Evolutionary conservation across 148 eudicot genomes (phyloP).

Genomic region (Talinum fruticosum): DNA sequence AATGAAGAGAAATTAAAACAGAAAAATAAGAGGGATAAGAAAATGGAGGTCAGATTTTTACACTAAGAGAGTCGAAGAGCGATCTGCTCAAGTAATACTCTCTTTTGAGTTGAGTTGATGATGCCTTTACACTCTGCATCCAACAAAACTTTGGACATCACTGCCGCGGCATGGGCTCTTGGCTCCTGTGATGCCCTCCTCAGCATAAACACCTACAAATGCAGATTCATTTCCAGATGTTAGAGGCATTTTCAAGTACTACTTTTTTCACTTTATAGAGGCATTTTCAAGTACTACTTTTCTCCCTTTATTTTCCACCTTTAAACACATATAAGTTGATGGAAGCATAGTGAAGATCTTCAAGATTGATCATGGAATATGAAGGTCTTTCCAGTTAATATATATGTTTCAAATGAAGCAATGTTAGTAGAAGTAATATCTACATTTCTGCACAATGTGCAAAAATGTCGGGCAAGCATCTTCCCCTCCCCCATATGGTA

Average conservation of each 20-base stretch:
- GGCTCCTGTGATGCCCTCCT: constrained; percentile 71
- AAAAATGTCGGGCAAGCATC: too few relatives aligned
- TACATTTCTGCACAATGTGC: too few relatives aligned
- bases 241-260: neutral
- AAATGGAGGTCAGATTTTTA: neutral
- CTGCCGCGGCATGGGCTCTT: constrained; percentile 71
- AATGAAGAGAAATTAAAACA: neutral
- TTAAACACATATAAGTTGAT: too few relatives aligned
- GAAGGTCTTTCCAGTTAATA: too few relatives aligned
- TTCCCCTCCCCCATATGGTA: too few relatives aligned
- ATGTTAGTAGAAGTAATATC: too few relatives aligned
- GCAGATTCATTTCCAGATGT: constrained; percentile 6
- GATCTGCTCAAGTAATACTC: constrained; percentile 60
- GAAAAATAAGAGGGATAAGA: neutral
- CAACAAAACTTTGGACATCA: constrained; percentile 74
- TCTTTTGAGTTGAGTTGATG: constrained; percentile 68
- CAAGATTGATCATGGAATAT: too few relatives aligned
- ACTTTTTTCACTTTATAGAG: too few relatives aligned
- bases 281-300: too few relatives aligned
- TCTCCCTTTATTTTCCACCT: too few relatives aligned
- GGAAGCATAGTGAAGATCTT: too few relatives aligned
- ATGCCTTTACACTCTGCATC: constrained; percentile 80
- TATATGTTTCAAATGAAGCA: too few relatives aligned
- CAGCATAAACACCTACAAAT: constrained; percentile 64
- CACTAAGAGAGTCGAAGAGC: constrained; percentile 75